A percentile compares a stretch with the other conserved stretches of the same genome.
Evolutionary conservation across 2,329 filamentous ascomycete genomes (phyloP).

Genomic region (Rachicladosporium sp.): DNA sequence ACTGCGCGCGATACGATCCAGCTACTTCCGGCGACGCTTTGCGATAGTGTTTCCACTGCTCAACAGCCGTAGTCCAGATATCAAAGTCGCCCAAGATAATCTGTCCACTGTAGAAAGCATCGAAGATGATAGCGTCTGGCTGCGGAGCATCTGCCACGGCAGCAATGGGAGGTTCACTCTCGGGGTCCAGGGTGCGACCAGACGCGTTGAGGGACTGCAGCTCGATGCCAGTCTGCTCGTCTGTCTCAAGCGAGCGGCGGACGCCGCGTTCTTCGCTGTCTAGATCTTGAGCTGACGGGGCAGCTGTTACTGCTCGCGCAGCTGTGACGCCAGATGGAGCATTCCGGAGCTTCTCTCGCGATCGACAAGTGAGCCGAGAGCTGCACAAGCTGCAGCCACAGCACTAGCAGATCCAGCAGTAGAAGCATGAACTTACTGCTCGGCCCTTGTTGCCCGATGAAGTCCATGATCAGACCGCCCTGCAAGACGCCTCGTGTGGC

Average conservation of each 20-base stretch:
- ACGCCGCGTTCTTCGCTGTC: conserved; percentile 50
- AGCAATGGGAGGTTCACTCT: neutral
- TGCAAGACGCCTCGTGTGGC: conserved; percentile 44
- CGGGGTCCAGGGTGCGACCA: conserved; percentile 7
- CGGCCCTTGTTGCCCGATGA: conserved; percentile 49
- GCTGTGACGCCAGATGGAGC: conserved; percentile 12
- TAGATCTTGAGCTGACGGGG: conserved; percentile 35
- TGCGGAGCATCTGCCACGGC: conserved; percentile 8
- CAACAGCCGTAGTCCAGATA: conserved; percentile 28
- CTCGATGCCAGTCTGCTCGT: conserved; percentile 27
- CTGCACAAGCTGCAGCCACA: conserved; percentile 45
- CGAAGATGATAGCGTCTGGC: conserved; percentile 26
- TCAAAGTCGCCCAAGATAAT: conserved; percentile 34
- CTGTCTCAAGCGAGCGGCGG: conserved; percentile 25
- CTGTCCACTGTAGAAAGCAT: conserved; percentile 35
- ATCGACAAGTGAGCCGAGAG: conserved; percentile 42
- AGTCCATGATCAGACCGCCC: conserved; percentile 51
- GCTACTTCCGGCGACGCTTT: conserved; percentile 13
- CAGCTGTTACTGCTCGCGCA: conserved; percentile 5
- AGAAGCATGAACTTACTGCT: conserved; percentile 41
- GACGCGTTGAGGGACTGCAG: conserved; percentile 24
- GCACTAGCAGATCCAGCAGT: conserved; percentile 40
- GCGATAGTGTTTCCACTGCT: conserved; percentile 29
- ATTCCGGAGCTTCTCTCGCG: conserved; percentile 38
- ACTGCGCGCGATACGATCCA: conserved; percentile 4